A percentile compares a stretch with the other conserved stretches of the same genome.
phyloP scores from a whole-genome alignment of 2,329 filamentous ascomycete species.

The Ceratocystis variospora region DNA sequence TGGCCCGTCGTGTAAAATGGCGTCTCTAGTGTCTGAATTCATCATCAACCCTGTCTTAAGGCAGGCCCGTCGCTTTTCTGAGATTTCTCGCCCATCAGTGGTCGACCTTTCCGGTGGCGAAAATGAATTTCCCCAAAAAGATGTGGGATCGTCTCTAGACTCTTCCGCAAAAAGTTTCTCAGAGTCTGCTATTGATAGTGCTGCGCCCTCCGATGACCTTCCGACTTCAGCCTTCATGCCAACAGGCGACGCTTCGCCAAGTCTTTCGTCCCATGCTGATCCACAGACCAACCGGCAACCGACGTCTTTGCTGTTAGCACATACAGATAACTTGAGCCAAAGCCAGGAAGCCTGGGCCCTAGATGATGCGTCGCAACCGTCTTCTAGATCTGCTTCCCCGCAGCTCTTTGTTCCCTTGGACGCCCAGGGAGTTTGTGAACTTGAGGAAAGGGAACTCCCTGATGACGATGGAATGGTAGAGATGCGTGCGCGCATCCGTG shows the following conservation, averaged over 20 bases:
- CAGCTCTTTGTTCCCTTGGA: neutral
- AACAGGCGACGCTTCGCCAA: neutral
- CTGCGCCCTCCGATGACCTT: neutral
- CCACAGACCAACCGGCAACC: neutral
- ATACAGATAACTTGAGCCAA: neutral
- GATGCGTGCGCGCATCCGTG: conserved; percentile 53
- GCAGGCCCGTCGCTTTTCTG: conserved; percentile 51
- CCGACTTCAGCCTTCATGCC: neutral
- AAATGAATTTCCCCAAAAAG: conserved; percentile 25
- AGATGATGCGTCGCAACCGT: neutral
- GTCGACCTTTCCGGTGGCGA: conserved; percentile 28
- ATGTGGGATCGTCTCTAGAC: conserved; percentile 16
- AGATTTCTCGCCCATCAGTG: conserved; percentile 29
- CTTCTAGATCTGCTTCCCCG: neutral
- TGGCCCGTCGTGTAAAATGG: conserved; percentile 31
- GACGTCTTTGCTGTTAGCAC: neutral
- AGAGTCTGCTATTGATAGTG: neutral
- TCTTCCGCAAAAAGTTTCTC: conserved; percentile 1
- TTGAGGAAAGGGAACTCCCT: conserved; percentile 29
- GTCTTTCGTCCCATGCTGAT: neutral
- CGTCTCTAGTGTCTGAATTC: conserved; percentile 50
- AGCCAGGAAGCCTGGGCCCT: neutral
- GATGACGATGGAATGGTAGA: conserved; percentile 67
- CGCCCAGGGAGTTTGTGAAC: neutral
- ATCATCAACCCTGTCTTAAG: conserved; percentile 52